Conservation (phyloP, 2,329 filamentous ascomycete genomes). For the Alternaria gansuensis region DNA sequence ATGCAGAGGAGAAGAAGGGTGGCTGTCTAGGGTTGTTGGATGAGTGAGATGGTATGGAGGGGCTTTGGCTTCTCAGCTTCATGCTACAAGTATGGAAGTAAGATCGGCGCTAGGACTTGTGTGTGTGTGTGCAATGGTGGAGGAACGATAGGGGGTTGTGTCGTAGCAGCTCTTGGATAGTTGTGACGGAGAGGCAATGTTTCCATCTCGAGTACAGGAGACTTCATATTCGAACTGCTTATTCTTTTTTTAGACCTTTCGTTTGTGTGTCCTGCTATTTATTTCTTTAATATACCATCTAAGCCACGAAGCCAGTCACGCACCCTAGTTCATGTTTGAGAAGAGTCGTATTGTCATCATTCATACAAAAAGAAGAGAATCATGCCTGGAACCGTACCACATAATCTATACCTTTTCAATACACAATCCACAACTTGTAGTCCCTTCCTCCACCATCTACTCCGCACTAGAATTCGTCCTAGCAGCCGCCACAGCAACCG, state of each 20-base stretch:
- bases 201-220: not conserved
- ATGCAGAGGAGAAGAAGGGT: too few species aligned
- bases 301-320: not conserved
- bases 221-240: too few species aligned
- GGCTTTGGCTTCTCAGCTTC: too few species aligned
- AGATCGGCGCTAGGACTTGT: not conserved
- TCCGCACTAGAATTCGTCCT: constrained; percentile 63
- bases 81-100: too few species aligned
- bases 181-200: too few species aligned
- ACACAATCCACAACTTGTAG: not conserved
- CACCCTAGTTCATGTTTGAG: not conserved
- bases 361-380: constrained; percentile 1
- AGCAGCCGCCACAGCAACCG: constrained; percentile 75
- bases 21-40: too few species aligned
- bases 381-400: not conserved
- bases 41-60: too few species aligned
- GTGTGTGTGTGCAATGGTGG: not conserved
- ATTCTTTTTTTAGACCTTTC: not conserved
- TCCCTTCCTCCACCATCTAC: constrained; percentile 8
- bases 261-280: not conserved
- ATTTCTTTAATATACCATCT: not conserved
- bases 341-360: not conserved
- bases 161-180: not conserved
- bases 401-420: not conserved
- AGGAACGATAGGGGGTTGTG: not conserved